Conservation (phyloP, 768 basidiomycete genomes). For the Termitomyces sp. region DNA sequence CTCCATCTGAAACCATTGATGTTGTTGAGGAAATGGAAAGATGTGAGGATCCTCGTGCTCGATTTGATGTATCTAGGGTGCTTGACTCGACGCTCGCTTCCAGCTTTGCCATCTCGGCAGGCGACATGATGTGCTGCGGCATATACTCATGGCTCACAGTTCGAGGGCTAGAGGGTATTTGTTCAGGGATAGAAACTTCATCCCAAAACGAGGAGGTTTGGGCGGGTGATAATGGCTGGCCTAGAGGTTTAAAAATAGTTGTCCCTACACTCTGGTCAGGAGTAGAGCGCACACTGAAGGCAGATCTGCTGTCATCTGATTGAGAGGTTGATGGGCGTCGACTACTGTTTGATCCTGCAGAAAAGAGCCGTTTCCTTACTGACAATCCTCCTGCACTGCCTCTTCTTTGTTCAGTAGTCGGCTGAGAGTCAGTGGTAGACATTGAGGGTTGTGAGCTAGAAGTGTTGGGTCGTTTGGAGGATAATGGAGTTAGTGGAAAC, state of each 20-base stretch:
- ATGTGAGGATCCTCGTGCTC: slow-evolving; percentile 35
- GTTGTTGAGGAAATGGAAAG: slow-evolving; percentile 34
- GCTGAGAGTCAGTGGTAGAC: slow-evolving; percentile 15
- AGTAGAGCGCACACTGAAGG: slow-evolving; percentile 50
- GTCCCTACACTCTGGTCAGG: slow-evolving; percentile 27
- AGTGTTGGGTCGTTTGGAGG: slow-evolving; percentile 31
- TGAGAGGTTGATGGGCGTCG: slow-evolving; percentile 52
- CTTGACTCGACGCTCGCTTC: slow-evolving; percentile 43
- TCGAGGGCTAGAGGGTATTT: slow-evolving; percentile 32
- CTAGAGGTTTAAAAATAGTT: slow-evolving; percentile 22
- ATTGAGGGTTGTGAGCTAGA: slow-evolving; percentile 23
- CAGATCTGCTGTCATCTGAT: slow-evolving; percentile 50
- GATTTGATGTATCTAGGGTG: slow-evolving; percentile 20
- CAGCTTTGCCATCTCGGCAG: slow-evolving; percentile 59
- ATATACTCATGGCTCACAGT: slow-evolving; percentile 40
- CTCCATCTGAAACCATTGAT: slow-evolving; percentile 27
- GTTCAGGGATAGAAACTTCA: slow-evolving; percentile 31
- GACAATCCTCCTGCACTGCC: slow-evolving; percentile 24
- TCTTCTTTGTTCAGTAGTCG: slow-evolving; percentile 20
- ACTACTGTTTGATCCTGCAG: slow-evolving; percentile 42
- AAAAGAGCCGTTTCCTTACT: slow-evolving; percentile 59
- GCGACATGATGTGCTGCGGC: slow-evolving; percentile 66
- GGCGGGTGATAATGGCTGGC: slow-evolving; percentile 20
- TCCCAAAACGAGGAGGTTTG: slow-evolving; percentile 45
- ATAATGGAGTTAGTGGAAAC: slow-evolving; percentile 49